phyloP scores from a whole-genome alignment of 2,329 filamentous ascomycete species.

The Microcyclospora tardicrescens region DNA sequence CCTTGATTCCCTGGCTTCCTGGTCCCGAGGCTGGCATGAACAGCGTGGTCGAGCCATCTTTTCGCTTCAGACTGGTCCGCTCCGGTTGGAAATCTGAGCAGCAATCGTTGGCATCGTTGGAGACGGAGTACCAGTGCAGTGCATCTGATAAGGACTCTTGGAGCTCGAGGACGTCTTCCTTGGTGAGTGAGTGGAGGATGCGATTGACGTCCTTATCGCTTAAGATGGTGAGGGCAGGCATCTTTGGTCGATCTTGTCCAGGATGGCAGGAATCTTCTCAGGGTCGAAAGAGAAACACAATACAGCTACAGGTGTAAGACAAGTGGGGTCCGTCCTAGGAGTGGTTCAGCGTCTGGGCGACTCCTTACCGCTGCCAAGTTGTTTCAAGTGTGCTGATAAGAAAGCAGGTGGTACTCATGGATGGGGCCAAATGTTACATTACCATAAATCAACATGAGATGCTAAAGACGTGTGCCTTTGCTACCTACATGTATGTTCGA shows the following conservation, averaged over 20 bases:
- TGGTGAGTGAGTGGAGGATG: slow-evolving; percentile 42
- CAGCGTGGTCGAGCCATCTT: slow-evolving; percentile 49
- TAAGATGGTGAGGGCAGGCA: slow-evolving; percentile 47
- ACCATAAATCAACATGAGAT: too few relatives aligned
- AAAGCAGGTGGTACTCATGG: too few relatives aligned
- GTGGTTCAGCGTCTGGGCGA: too few relatives aligned
- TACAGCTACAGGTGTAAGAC: too few relatives aligned
- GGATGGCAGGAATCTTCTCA: too few relatives aligned
- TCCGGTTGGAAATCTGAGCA: slow-evolving; percentile 49
- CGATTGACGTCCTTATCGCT: slow-evolving; percentile 42
- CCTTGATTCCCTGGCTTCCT: slow-evolving; percentile 49
- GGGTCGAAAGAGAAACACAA: too few relatives aligned
- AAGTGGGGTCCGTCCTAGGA: too few relatives aligned
- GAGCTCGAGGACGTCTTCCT: slow-evolving; percentile 44
- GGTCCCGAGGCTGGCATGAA: slow-evolving; percentile 55
- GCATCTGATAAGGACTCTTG: slow-evolving; percentile 47
- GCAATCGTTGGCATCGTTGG: slow-evolving; percentile 43
- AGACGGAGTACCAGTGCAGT: slow-evolving; percentile 52
- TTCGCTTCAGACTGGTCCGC: slow-evolving; percentile 46
- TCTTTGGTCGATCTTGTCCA: slow-evolving; percentile 15
- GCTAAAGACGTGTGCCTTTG: too few relatives aligned
- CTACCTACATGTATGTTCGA: too few relatives aligned
- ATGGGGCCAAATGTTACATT: too few relatives aligned
- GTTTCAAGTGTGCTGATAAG: too few relatives aligned
- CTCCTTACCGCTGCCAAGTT: too few relatives aligned